phyloP scores from a whole-genome alignment of 352 stramenopile genomes.

The Phytopythium oedochilum region DNA sequence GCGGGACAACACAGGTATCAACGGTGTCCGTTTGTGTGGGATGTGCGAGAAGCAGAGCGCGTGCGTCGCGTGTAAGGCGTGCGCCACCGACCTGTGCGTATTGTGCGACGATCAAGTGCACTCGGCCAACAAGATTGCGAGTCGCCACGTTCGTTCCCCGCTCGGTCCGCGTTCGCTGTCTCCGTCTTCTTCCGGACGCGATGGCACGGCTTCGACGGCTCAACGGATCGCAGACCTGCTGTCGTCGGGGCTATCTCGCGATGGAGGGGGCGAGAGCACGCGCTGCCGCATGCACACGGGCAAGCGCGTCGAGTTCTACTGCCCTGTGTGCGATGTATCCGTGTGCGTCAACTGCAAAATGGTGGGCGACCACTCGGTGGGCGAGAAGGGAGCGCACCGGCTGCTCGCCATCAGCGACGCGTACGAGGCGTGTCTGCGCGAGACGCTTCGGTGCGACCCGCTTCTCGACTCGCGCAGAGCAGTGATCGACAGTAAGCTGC shows the following conservation, averaged over 20 bases:
- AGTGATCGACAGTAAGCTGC: slow-evolving; percentile 55
- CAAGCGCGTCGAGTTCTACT: slow-evolving; percentile 81
- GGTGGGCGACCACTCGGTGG: slow-evolving; percentile 70
- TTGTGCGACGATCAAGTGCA: slow-evolving; percentile 68
- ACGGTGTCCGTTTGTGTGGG: slow-evolving; percentile 29
- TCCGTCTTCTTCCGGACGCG: not conserved
- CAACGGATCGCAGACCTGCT: not conserved
- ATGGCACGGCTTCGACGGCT: not conserved
- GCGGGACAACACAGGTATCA: slow-evolving; percentile 9
- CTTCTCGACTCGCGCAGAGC: slow-evolving; percentile 60
- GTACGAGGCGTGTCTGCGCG: slow-evolving; percentile 58
- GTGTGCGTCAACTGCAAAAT: slow-evolving; percentile 84
- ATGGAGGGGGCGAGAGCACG: not conserved
- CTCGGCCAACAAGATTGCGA: slow-evolving; percentile 77
- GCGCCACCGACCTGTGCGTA: slow-evolving; percentile 61
- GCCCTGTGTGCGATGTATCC: slow-evolving; percentile 42
- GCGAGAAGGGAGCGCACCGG: slow-evolving; percentile 71
- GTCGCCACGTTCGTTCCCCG: slow-evolving; percentile 53
- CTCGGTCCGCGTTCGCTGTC: slow-evolving; percentile 7
- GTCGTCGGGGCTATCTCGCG: slow-evolving; percentile 6
- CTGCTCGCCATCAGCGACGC: slow-evolving; percentile 57
- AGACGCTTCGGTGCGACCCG: slow-evolving; percentile 58
- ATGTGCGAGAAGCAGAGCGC: slow-evolving; percentile 60
- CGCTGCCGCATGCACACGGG: slow-evolving; percentile 35
- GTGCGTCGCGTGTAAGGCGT: slow-evolving; percentile 48